A percentile compares a stretch with the other conserved stretches of the same genome.
phyloP scores from a whole-genome alignment of 805 yeast genomes.

The Lipomyces spencermartinsiae region DNA sequence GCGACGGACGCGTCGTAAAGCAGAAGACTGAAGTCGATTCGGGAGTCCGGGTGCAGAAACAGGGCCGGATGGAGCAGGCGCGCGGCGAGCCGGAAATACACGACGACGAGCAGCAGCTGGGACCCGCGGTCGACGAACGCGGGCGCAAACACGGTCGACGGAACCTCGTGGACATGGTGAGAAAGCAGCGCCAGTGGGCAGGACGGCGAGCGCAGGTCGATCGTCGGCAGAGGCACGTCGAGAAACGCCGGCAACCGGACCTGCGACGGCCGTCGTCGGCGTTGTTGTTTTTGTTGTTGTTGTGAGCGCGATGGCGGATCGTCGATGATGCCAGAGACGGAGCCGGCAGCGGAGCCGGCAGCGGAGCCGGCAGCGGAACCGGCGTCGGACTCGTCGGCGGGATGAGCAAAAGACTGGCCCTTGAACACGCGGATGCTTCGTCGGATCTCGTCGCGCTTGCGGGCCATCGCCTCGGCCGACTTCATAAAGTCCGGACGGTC shows the following conservation, averaged over 20 bases:
- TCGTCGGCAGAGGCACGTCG: slow-evolving; percentile 13
- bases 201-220: slow-evolving; percentile 14
- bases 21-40: slow-evolving; percentile 7
- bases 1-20: slow-evolving; percentile 9
- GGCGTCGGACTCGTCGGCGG: background rate
- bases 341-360: background rate
- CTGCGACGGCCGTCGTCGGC: too few species aligned
- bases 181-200: slow-evolving; percentile 10
- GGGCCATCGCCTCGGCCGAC: slow-evolving; percentile 1
- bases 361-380: background rate
- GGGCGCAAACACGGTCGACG: slow-evolving; percentile 6
- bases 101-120: slow-evolving; percentile 19
- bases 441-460: slow-evolving; percentile 4
- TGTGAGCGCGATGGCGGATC: background rate
- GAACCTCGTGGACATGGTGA: slow-evolving; percentile 1
- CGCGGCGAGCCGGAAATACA: slow-evolving; percentile 23
- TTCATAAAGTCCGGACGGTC: slow-evolving; percentile 26
- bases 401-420: background rate
- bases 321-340: background rate
- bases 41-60: slow-evolving; percentile 15
- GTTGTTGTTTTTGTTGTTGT: too few species aligned
- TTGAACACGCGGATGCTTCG: background rate
- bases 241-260: slow-evolving; percentile 1
- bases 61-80: slow-evolving; percentile 23
- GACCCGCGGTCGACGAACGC: slow-evolving; percentile 10